Conservation (phyloP, 192 early-diverging fungal species). For the Obelidium mucronatum region DNA sequence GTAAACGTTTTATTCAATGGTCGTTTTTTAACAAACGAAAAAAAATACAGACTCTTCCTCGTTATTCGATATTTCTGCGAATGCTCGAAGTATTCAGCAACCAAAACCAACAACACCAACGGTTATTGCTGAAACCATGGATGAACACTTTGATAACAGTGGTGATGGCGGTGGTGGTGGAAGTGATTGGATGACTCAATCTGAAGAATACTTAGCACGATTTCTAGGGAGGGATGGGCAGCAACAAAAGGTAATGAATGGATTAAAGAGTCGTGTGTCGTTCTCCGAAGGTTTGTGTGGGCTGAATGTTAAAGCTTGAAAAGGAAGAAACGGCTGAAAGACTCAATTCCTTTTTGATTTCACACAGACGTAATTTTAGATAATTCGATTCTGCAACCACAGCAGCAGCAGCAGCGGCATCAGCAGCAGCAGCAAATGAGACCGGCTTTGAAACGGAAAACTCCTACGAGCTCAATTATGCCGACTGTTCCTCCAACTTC, state of each 20-base stretch:
- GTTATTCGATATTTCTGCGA: not conserved
- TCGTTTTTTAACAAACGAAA: too few species aligned
- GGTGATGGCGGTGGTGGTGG: not conserved
- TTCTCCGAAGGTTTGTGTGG: constrained; percentile 5
- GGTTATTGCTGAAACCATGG: not conserved
- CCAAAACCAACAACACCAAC: not conserved
- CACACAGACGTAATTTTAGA: too few species aligned
- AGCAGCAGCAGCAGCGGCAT: not conserved
- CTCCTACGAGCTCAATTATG: not conserved
- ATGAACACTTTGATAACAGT: not conserved
- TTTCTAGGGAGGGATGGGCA: not conserved
- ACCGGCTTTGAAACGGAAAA: not conserved
- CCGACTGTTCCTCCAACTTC: too few species aligned
- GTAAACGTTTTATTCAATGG: too few species aligned
- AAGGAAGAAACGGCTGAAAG: too few species aligned
- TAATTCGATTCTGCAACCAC: not conserved
- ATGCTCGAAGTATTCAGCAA: not conserved
- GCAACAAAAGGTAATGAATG: not conserved
- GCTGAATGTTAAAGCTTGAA: not conserved
- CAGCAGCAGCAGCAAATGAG: not conserved
- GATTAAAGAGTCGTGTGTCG: not conserved
- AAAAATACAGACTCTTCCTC: too few species aligned
- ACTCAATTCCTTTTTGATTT: too few species aligned
- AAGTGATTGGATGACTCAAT: not conserved
- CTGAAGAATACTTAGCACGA: constrained; percentile 17